Conservation (phyloP, 148 eudicot species). For the Fagopyrum esculentum region DNA sequence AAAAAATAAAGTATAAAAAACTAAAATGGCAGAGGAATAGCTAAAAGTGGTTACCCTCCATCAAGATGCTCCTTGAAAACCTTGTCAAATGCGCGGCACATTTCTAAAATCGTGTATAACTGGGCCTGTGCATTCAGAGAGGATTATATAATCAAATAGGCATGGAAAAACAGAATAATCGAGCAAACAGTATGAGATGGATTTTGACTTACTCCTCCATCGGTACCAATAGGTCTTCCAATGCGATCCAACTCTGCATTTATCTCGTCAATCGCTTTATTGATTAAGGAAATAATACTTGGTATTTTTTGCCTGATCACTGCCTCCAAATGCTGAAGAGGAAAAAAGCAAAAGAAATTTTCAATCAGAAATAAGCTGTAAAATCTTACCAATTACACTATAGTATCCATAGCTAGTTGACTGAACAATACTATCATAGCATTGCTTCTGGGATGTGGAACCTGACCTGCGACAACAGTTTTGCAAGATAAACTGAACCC, state of each 20-base stretch:
- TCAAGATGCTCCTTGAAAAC: constrained; percentile 94
- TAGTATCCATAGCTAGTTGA: neutral
- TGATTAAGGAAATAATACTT: constrained; percentile 85
- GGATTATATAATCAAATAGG: neutral
- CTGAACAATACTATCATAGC: neutral
- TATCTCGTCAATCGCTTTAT: constrained; percentile 93
- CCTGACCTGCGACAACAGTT: constrained; percentile 76
- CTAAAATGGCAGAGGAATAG: neutral
- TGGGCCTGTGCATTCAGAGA: constrained; percentile 65
- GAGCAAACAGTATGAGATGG: neutral
- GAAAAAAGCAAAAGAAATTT: constrained; percentile 15
- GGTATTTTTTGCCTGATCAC: constrained; percentile 95
- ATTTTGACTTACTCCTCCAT: constrained; percentile 81
- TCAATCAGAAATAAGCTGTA: constrained; percentile 6
- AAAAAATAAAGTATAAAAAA: too few species aligned
- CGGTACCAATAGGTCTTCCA: constrained; percentile 86
- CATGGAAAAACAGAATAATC: neutral
- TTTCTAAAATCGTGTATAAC: constrained; percentile 84
- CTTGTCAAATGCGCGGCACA: constrained; percentile 98
- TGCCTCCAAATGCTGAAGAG: constrained; percentile 78
- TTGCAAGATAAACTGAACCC: constrained; percentile 96
- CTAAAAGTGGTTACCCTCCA: constrained; percentile 72
- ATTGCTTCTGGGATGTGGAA: constrained; percentile 6
- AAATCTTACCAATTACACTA: neutral
- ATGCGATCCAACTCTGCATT: constrained; percentile 97